phyloP scores from a whole-genome alignment of 2,329 filamentous ascomycete genomes.

The Aspergillus fijiensis region DNA sequence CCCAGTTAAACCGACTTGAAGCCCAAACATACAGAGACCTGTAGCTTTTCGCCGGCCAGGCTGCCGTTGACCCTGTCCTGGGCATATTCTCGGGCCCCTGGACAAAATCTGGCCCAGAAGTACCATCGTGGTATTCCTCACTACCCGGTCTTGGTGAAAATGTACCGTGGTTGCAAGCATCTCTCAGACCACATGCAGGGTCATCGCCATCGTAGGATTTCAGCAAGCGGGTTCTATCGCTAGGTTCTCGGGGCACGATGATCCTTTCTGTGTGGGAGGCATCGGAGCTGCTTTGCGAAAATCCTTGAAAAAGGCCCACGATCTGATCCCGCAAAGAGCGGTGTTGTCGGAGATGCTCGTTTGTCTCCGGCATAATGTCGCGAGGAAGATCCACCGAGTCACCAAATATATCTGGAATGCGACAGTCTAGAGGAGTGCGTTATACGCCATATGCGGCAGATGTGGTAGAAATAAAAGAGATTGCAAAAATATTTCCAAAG shows the following conservation, averaged over 20 bases:
- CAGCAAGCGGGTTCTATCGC: slow-evolving; percentile 39
- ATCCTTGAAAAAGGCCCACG: slow-evolving; percentile 31
- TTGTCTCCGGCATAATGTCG: slow-evolving; percentile 30
- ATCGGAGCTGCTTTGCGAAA: slow-evolving; percentile 13
- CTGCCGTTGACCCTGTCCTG: slow-evolving; percentile 69
- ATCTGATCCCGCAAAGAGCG: slow-evolving; percentile 35
- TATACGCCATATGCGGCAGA: slow-evolving; percentile 5
- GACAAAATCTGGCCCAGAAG: slow-evolving; percentile 40
- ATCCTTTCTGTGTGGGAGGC: slow-evolving; percentile 14
- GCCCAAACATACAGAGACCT: slow-evolving; percentile 65
- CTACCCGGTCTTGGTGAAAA: slow-evolving; percentile 68
- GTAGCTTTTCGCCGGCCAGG: slow-evolving; percentile 71
- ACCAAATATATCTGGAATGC: slow-evolving; percentile 1
- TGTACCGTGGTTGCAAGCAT: slow-evolving; percentile 68
- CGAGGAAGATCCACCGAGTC: slow-evolving; percentile 1
- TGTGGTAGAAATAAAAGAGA: slow-evolving; percentile 2
- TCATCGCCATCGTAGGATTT: slow-evolving; percentile 40
- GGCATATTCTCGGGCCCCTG: slow-evolving; percentile 64
- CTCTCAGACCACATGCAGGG: slow-evolving; percentile 40
- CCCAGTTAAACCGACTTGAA: not conserved
- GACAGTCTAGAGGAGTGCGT: not conserved
- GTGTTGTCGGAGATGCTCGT: slow-evolving; percentile 23
- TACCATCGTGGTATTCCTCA: slow-evolving; percentile 41
- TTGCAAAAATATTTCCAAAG: not conserved
- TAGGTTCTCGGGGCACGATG: slow-evolving; percentile 20